Evolutionary conservation across 257 asterid species (phyloP).

Genomic region (Plantago elongata): DNA sequence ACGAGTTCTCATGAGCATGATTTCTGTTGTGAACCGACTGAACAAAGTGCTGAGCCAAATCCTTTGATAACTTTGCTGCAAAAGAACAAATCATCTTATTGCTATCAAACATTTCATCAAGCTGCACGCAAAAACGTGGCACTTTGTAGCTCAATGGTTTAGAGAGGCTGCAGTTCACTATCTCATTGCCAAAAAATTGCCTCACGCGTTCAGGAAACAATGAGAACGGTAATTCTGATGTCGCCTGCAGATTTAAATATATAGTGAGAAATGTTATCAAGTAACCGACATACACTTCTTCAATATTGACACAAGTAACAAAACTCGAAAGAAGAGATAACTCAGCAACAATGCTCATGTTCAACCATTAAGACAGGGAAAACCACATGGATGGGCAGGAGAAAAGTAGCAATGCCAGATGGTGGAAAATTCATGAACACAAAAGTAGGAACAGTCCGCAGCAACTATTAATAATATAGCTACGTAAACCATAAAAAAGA

Average conservation of each 20-base stretch:
- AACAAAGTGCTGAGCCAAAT: slow-evolving; percentile 68
- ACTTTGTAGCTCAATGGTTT: slow-evolving; percentile 42
- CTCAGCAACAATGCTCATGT: not conserved
- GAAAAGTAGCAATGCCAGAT: no score
- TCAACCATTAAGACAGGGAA: no score
- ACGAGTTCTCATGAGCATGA: slow-evolving; percentile 39
- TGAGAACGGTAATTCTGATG: slow-evolving; percentile 61
- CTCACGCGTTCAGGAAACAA: slow-evolving; percentile 62
- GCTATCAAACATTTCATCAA: slow-evolving; percentile 56
- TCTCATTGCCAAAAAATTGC: slow-evolving; percentile 62
- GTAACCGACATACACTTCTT: not conserved
- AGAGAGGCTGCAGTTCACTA: slow-evolving; percentile 32
- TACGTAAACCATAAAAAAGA: no score
- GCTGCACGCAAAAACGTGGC: slow-evolving; percentile 61
- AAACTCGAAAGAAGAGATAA: not conserved
- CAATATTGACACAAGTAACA: not conserved
- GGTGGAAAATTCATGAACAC: no score
- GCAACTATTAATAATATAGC: no score
- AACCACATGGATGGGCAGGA: no score
- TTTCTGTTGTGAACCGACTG: slow-evolving; percentile 51
- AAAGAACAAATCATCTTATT: slow-evolving; percentile 47
- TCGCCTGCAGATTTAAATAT: slow-evolving; percentile 56
- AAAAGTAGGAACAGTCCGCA: no score
- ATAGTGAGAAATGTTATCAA: slow-evolving; percentile 17
- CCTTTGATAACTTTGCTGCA: slow-evolving; percentile 59